A percentile compares a stretch with the other conserved stretches of the same genome.
Evolutionary conservation across 148 eudicot species (phyloP).

Genomic region (Vaccinium vitisidaea): DNA sequence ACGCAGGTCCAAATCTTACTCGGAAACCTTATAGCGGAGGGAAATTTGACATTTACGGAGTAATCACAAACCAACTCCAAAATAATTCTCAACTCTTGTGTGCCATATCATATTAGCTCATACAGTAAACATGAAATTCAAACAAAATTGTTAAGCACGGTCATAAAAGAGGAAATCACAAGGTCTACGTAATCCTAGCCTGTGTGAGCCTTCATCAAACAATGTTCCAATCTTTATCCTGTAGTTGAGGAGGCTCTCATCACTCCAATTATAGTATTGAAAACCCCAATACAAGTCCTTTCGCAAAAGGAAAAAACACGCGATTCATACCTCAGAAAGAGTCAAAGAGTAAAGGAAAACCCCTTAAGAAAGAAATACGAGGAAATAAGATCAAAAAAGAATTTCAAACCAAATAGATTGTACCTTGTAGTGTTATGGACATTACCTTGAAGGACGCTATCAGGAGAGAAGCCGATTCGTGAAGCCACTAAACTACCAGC

Average conservation of each 20-base stretch:
- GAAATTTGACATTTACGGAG: too few species aligned
- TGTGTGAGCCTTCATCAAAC: not conserved
- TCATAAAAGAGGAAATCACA: conserved; percentile 5
- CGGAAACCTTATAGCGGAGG: not conserved
- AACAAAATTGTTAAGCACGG: not conserved
- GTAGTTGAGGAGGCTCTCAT: not conserved
- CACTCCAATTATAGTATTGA: not conserved
- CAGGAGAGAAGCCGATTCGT: conserved; percentile 40
- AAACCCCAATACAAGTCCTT: not conserved
- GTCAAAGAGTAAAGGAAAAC: not conserved
- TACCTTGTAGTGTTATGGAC: not conserved
- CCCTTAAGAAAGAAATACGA: not conserved
- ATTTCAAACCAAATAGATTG: not conserved
- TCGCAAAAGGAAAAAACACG: not conserved
- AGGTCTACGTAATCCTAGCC: not conserved
- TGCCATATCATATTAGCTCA: not conserved
- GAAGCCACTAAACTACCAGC: conserved; percentile 16
- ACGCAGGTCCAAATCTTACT: not conserved
- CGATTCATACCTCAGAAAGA: not conserved
- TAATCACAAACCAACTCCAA: conserved; percentile 1
- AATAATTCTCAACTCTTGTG: not conserved
- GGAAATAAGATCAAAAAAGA: not conserved
- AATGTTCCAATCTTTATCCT: not conserved
- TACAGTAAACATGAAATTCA: not conserved
- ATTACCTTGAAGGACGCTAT: conserved; percentile 46